phyloP scores from a whole-genome alignment of 108 stramenopile species.

The Cylindrotheca closterium region DNA sequence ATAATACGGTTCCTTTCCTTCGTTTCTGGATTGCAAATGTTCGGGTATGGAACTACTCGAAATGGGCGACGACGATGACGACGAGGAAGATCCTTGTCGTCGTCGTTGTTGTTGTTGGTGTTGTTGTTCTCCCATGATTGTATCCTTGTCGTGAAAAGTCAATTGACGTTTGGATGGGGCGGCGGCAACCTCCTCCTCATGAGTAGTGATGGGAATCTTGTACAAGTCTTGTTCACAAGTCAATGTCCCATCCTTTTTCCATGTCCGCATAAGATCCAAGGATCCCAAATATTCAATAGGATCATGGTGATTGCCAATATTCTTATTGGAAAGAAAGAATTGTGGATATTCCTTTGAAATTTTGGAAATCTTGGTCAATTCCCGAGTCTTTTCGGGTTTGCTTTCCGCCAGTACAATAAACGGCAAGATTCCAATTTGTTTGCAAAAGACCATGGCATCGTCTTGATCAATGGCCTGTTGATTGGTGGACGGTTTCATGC shows the following conservation, averaged over 20 bases:
- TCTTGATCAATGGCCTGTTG: constrained; percentile 34
- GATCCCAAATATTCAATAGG: constrained; percentile 16
- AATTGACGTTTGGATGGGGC: too few relatives aligned
- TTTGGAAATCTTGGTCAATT: background rate
- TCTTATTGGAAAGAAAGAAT: constrained; percentile 10
- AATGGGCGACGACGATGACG: background rate
- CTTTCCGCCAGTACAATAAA: constrained; percentile 17
- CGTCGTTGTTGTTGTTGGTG: background rate
- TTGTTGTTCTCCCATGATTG: background rate
- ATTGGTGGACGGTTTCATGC: constrained; percentile 19
- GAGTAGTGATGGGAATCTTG: background rate
- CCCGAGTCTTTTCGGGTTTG: constrained; percentile 1
- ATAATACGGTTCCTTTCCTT: background rate
- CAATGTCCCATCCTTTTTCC: constrained; percentile 10
- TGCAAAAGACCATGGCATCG: constrained; percentile 25
- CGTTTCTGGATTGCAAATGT: background rate
- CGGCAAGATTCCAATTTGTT: constrained; percentile 16
- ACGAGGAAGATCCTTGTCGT: background rate
- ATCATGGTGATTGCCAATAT: background rate
- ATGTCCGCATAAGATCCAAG: constrained; percentile 7
- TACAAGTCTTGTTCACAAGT: background rate
- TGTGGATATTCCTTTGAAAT: constrained; percentile 13
- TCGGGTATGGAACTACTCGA: background rate
- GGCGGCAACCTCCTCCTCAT: too few relatives aligned
- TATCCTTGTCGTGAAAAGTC: too few relatives aligned